Percentiles rank a stretch among this genome's conserved stretches.
phyloP scores from a whole-genome alignment of 306 rosid genomes.

The Adenanthera pavonina region DNA sequence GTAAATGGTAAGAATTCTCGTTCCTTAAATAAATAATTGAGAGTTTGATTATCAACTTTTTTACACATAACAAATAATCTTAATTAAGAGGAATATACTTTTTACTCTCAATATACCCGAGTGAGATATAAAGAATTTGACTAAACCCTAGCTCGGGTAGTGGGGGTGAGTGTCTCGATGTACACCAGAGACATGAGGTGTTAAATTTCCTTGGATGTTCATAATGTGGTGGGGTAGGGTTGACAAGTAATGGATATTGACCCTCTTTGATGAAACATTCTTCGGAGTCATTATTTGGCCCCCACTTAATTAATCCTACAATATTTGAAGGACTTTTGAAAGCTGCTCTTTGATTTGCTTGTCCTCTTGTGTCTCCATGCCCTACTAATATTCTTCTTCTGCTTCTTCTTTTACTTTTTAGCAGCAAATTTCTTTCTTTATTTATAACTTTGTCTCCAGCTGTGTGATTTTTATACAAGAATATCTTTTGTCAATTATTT shows the following conservation, averaged over 20 bases:
- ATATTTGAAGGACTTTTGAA: slow-evolving; percentile 51
- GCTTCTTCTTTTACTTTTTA: neutral
- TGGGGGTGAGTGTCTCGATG: slow-evolving; percentile 48
- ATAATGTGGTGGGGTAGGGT: slow-evolving; percentile 66
- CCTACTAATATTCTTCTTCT: slow-evolving; percentile 29
- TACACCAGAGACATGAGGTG: slow-evolving; percentile 42
- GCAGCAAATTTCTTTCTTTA: slow-evolving; percentile 1
- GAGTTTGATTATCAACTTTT: no score
- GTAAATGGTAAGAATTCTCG: no score
- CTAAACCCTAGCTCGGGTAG: slow-evolving; percentile 25
- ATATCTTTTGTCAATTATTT: slow-evolving; percentile 22
- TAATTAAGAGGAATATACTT: no score
- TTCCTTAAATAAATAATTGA: no score
- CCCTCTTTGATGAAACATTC: slow-evolving; percentile 79
- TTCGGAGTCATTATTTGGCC: slow-evolving; percentile 47
- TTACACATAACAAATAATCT: no score
- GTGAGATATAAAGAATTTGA: slow-evolving; percentile 52
- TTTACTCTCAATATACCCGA: no score
- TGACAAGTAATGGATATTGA: slow-evolving; percentile 80
- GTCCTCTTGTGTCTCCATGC: slow-evolving; percentile 42
- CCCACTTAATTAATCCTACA: slow-evolving; percentile 50
- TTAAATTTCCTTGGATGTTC: neutral
- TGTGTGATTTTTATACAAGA: slow-evolving; percentile 7
- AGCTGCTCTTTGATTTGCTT: slow-evolving; percentile 39
- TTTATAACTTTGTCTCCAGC: slow-evolving; percentile 32